A percentile compares a stretch with the other conserved stretches of the same genome.
phyloP scores from a whole-genome alignment of 2,329 filamentous ascomycete species.

The Beauveria medogensis region DNA sequence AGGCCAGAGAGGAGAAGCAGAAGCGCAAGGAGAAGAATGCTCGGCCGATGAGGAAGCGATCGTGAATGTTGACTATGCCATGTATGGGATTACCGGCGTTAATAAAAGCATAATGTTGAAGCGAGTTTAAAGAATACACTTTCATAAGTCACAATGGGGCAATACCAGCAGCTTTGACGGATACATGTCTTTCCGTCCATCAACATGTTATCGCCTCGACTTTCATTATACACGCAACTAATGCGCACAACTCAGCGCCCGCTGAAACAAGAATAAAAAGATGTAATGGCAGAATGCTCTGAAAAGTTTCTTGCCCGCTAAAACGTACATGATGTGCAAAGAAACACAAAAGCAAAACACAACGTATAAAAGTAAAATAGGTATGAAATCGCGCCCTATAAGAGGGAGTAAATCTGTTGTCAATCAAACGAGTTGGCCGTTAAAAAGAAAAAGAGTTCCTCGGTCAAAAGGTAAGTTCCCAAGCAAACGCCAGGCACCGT shows the following conservation, averaged over 20 bases:
- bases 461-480: background rate
- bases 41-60: constrained; percentile 57
- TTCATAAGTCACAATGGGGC: background rate
- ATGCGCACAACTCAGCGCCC: background rate
- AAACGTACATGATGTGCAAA: background rate
- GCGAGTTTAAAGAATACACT: background rate
- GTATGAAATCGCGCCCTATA: background rate
- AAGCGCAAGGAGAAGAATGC: constrained; percentile 80
- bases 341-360: background rate
- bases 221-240: background rate
- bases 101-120: background rate
- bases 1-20: constrained; percentile 70
- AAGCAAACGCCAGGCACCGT: background rate
- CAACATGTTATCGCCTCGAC: background rate
- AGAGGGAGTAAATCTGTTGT: background rate
- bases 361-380: background rate
- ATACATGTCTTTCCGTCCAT: background rate
- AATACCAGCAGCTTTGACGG: background rate
- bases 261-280: background rate
- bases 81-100: background rate
- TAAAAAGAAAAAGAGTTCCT: background rate
- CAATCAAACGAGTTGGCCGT: background rate
- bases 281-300: background rate
- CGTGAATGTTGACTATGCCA: background rate
- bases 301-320: background rate